These are phyloP conservation scores for Trametes maxima DNA, from an alignment of 768 basidiomycete species.

Conservation along the genomic window DNA sequence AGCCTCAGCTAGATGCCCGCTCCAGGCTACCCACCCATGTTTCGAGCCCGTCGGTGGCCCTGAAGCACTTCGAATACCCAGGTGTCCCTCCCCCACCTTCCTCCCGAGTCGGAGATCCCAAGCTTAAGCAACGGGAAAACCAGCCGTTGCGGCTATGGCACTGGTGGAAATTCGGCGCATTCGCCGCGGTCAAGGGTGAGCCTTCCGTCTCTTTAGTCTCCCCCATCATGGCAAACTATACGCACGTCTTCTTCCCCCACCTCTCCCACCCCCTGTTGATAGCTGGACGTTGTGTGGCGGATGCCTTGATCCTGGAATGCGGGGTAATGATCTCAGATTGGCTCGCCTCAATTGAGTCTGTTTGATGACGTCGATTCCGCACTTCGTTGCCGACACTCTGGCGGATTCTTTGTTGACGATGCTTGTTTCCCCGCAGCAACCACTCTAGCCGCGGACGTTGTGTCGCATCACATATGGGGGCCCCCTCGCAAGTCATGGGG, in stretches of 20 bases:
- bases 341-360: neutral
- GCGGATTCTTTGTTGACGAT: constrained; percentile 27
- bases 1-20: constrained; percentile 3
- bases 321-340: constrained; percentile 15
- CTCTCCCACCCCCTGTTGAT: neutral
- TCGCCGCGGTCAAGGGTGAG: constrained; percentile 65
- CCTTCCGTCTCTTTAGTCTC: neutral
- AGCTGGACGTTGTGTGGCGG: neutral
- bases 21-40: neutral
- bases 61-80: constrained; percentile 63
- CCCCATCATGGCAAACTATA: neutral
- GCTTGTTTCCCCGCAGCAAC: constrained; percentile 35
- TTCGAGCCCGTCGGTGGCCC: constrained; percentile 29
- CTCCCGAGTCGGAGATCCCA: constrained; percentile 64
- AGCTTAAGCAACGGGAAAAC: constrained; percentile 58
- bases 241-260: neutral
- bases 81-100: constrained; percentile 71
- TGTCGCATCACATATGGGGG: constrained; percentile 82
- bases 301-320: neutral
- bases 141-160: constrained; percentile 66
- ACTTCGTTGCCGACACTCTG: constrained; percentile 34
- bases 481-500: constrained; percentile 93
- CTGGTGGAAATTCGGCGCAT: constrained; percentile 59
- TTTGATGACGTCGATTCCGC: neutral
- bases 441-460: constrained; percentile 62